These are phyloP conservation scores for Thozetella sp. DNA, from an alignment of 495 filamentous ascomycete species.

Conservation along the genomic window DNA sequence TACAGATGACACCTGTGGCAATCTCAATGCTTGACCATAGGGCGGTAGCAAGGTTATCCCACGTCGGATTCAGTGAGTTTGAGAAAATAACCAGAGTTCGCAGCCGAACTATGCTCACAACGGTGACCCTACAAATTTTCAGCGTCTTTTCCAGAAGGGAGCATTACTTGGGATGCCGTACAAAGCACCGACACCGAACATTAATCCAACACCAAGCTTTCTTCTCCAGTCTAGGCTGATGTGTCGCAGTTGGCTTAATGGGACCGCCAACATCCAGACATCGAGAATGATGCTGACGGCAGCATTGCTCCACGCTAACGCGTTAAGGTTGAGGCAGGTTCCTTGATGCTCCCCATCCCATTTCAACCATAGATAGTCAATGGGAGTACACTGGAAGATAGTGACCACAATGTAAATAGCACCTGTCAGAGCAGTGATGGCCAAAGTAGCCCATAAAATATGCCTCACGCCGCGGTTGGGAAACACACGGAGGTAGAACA, in stretches of 20 bases:
- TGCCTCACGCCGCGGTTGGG: slow-evolving; percentile 4
- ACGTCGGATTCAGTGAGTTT: not conserved
- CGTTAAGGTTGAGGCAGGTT: slow-evolving; percentile 46
- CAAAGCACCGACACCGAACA: slow-evolving; percentile 51
- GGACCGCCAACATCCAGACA: slow-evolving; percentile 45
- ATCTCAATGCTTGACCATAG: slow-evolving; percentile 25
- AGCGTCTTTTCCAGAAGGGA: too few species aligned
- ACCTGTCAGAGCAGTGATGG: slow-evolving; percentile 31
- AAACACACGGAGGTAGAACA: slow-evolving; percentile 34
- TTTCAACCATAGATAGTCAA: slow-evolving; percentile 37
- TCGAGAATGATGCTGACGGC: slow-evolving; percentile 52
- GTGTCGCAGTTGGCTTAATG: slow-evolving; percentile 39
- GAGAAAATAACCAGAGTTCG: slow-evolving; percentile 14
- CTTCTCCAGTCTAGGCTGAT: slow-evolving; percentile 37
- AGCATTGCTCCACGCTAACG: slow-evolving; percentile 46
- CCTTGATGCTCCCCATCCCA: slow-evolving; percentile 42
- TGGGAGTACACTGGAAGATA: slow-evolving; percentile 44
- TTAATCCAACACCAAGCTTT: slow-evolving; percentile 40
- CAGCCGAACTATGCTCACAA: slow-evolving; percentile 24
- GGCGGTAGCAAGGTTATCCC: not conserved
- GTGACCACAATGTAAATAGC: slow-evolving; percentile 41
- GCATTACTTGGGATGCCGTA: too few species aligned
- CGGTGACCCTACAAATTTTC: slow-evolving; percentile 17
- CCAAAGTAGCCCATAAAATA: not conserved
- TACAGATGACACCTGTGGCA: slow-evolving; percentile 28